phyloP scores from a whole-genome alignment of 768 basidiomycete genomes.

The Rubroboletus satanas region DNA sequence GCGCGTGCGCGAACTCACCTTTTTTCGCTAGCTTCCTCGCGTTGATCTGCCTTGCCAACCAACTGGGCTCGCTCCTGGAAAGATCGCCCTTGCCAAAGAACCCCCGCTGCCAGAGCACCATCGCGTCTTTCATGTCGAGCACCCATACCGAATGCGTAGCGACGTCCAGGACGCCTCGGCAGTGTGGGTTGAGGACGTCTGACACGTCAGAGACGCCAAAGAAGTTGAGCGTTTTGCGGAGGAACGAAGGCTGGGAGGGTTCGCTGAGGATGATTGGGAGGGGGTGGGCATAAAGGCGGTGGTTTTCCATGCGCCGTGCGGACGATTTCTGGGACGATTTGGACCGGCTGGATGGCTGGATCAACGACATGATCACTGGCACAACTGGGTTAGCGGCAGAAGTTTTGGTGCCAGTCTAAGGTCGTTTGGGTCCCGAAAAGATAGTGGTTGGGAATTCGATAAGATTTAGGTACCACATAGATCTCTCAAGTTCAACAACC shows the following conservation, averaged over 20 bases:
- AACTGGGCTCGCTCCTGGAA: slow-evolving; percentile 92
- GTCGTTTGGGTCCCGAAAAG: background rate
- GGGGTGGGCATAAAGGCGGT: slow-evolving; percentile 64
- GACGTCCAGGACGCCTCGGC: slow-evolving; percentile 73
- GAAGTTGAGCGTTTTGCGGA: slow-evolving; percentile 46
- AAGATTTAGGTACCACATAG: background rate
- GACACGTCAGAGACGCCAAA: slow-evolving; percentile 52
- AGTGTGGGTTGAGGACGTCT: slow-evolving; percentile 66
- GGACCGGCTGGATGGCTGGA: slow-evolving; percentile 38
- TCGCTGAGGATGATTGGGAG: slow-evolving; percentile 57
- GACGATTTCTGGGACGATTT: slow-evolving; percentile 47
- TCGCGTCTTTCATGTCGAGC: slow-evolving; percentile 54
- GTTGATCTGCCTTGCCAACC: slow-evolving; percentile 80
- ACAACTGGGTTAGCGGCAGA: background rate
- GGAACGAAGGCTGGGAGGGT: slow-evolving; percentile 37
- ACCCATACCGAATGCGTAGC: slow-evolving; percentile 89
- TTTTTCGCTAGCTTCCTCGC: slow-evolving; percentile 48
- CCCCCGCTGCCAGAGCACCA: slow-evolving; percentile 79
- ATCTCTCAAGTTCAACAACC: background rate
- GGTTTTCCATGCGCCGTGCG: slow-evolving; percentile 57
- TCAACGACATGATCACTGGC: slow-evolving; percentile 42
- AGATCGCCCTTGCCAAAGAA: slow-evolving; percentile 98
- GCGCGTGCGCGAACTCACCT: slow-evolving; percentile 37
- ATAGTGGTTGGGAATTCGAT: background rate
- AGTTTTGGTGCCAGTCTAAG: background rate